Conservation (phyloP, 2,329 filamentous ascomycete genomes). For the Aplosporella prunicola region DNA sequence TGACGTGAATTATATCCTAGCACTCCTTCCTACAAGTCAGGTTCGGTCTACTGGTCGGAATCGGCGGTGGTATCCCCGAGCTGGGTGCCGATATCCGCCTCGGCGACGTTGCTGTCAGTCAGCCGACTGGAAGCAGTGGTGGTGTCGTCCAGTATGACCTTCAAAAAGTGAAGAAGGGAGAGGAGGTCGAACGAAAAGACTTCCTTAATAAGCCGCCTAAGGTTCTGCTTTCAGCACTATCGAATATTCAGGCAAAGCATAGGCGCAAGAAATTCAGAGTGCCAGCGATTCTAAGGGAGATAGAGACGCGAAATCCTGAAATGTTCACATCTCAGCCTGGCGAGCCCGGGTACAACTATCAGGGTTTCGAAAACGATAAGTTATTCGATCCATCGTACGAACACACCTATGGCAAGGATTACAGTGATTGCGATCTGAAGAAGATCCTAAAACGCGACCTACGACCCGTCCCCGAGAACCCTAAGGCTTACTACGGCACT, state of each 20-base stretch:
- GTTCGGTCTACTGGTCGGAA: constrained; percentile 18
- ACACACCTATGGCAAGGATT: too few relatives aligned
- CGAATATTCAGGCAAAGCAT: neutral
- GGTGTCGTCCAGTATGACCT: constrained; percentile 20
- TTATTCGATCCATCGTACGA: neutral
- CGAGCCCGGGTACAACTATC: constrained; percentile 1
- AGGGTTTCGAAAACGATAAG: constrained; percentile 1
- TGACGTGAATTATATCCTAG: too few relatives aligned
- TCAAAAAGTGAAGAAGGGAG: constrained; percentile 10
- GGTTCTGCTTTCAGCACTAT: constrained; percentile 3
- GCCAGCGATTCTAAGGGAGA: neutral
- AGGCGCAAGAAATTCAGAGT: neutral
- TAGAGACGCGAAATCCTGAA: constrained; percentile 1
- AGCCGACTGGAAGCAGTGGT: constrained; percentile 12
- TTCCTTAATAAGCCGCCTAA: constrained; percentile 12
- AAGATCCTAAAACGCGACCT: too few relatives aligned
- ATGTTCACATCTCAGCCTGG: neutral
- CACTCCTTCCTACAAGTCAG: constrained; percentile 14
- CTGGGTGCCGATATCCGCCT: constrained; percentile 16
- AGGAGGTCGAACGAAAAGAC: constrained; percentile 13
- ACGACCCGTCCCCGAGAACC: too few relatives aligned
- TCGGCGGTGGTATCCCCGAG: constrained; percentile 17
- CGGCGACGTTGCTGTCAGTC: constrained; percentile 20
- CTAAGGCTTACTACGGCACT: neutral
- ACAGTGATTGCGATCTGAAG: too few relatives aligned